Conservation (phyloP, 2,329 filamentous ascomycete species). For the Metarhizium album region DNA sequence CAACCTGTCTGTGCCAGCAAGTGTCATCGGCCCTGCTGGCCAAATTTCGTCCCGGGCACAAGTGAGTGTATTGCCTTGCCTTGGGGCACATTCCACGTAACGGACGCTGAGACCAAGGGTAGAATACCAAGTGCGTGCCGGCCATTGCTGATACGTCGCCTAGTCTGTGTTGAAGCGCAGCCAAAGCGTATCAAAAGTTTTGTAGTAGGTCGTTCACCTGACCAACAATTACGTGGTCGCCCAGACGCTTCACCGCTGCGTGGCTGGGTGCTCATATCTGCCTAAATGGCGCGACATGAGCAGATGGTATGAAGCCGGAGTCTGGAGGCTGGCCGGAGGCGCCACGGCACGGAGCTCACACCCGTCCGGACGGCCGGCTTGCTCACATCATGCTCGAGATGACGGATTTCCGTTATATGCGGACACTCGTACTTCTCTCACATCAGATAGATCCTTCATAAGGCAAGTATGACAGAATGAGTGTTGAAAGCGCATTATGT, state of each 20-base stretch:
- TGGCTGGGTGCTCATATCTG: neutral
- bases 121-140: no score
- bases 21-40: no score
- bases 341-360: neutral
- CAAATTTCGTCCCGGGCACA: no score
- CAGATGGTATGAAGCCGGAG: neutral
- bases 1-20: no score
- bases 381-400: neutral
- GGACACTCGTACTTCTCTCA: neutral
- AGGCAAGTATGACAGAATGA: neutral
- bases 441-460: neutral
- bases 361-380: conserved; percentile 1
- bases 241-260: neutral
- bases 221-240: neutral
- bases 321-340: neutral
- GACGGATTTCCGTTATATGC: no score
- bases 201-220: neutral
- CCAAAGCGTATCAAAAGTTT: no score
- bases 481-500: neutral
- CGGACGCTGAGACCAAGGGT: no score
- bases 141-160: no score
- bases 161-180: no score
- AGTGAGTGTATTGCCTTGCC: no score
- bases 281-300: neutral
- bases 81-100: no score